Evolutionary conservation across 208 protist species (phyloP).

Genomic region (Trypanosoma caninum): DNA sequence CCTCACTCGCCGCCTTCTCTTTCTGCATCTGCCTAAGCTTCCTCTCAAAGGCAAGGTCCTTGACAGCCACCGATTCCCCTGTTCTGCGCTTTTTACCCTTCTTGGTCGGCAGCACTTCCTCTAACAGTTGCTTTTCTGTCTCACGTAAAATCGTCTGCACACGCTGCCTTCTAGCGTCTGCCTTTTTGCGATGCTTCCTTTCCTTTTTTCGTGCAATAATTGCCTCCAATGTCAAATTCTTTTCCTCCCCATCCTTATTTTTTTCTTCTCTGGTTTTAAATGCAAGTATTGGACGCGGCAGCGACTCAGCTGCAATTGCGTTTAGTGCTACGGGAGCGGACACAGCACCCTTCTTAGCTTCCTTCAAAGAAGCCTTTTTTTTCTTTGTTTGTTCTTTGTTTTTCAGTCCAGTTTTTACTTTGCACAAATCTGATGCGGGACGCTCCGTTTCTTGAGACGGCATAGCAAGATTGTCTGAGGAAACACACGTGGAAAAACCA

Average conservation of each 20-base stretch:
- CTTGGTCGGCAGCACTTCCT: conserved; percentile 16
- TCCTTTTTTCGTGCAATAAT: conserved; percentile 84
- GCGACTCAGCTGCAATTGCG: conserved; percentile 13
- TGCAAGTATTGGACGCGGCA: conserved; percentile 13
- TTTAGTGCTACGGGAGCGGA: conserved; percentile 15
- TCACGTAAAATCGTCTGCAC: conserved; percentile 35
- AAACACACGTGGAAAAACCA: neutral
- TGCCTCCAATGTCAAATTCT: conserved; percentile 36
- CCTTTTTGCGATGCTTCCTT: conserved; percentile 68
- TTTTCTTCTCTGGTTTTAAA: conserved; percentile 1
- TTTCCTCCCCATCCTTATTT: neutral
- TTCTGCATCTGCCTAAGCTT: conserved; percentile 22
- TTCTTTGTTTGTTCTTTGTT: neutral
- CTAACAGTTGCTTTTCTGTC: conserved; percentile 43
- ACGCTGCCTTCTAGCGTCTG: conserved; percentile 44
- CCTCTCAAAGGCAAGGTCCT: conserved; percentile 22
- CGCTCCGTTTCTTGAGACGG: too few species aligned
- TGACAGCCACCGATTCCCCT: conserved; percentile 2
- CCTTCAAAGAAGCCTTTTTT: conserved; percentile 13
- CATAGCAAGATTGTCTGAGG: too few species aligned
- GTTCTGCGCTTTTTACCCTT: conserved; percentile 30
- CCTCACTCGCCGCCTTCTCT: conserved; percentile 13
- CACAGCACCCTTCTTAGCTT: conserved; percentile 15
- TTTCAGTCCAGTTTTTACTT: too few species aligned
- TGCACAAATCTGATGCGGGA: too few species aligned